Evolutionary conservation across 352 stramenopile genomes (phyloP), one percentile per base, ranked within the genome.

Genomic region (Phytophthora aleatoria): DNA sequence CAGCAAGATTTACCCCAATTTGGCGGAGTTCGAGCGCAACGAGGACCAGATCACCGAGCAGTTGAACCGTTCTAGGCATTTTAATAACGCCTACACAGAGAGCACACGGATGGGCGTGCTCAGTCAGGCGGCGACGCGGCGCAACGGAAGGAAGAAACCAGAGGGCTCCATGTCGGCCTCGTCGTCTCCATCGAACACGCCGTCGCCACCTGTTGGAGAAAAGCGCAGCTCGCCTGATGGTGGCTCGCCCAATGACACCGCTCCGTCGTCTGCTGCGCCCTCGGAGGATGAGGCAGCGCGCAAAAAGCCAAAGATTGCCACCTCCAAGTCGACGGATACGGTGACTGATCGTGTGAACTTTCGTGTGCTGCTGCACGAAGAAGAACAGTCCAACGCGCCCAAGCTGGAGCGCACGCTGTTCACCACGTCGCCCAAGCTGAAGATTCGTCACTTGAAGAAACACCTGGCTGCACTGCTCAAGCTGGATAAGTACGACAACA

Each of bases 11-110:
- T 89, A 96, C 69, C 88, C 89, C 2, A 82, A 97, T 55, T 53
- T 96, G 49, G 82, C 87, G 52, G 80, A 86, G 45, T 89, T 95
- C 31, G 83, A 93, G 51, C 58, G 74, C 47, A 70, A 94, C 10
- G 90, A 97, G 64, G 79, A 89, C 59, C 78, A 93, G 47, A 81
- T 94, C 51, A 95, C 94, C 44, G 73, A 85, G 50, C 76, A 90
- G 66, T 67, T 92, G 50, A 96, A 96, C 57, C 80, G 81, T 42
- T 69, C 74, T 28, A 79, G 81, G 16, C 89, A 95, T 70, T 94
- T 90, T 58, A 87, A 97, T 56, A 96, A 96, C 55, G 75, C 81
- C 4, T 71, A 88, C 69, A 91, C 83, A 7, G 66, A 95, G 58
- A 90, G 81, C 77, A 81, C 81, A 5, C 87, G 87, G 48, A 81